phyloP scores from a whole-genome alignment of 371 early-diverging fungal species.

The Coemansia sp. region DNA sequence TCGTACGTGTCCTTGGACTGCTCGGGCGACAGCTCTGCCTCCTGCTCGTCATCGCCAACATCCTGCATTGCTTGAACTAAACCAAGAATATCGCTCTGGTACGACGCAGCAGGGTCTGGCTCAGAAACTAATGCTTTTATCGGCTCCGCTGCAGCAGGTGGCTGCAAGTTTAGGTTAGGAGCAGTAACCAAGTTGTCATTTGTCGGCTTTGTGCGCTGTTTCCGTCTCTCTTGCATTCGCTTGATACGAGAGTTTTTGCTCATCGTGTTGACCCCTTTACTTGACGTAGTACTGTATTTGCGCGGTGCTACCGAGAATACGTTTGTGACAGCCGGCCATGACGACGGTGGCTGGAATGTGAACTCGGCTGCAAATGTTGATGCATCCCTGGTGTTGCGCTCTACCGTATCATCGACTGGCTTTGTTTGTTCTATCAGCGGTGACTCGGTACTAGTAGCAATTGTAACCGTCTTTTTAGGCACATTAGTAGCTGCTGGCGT shows the following conservation, averaged over 20 bases:
- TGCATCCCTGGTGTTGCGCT: conserved; percentile 3
- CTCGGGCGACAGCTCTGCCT: conserved; percentile 28
- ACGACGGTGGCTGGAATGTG: neutral
- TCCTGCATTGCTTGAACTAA: neutral
- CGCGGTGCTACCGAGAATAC: neutral
- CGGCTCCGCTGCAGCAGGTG: neutral
- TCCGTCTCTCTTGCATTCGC: conserved; percentile 2
- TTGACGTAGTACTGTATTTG: neutral
- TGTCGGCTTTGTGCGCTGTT: conserved; percentile 1
- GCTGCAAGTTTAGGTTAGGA: neutral
- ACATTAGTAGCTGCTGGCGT: neutral
- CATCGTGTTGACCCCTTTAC: neutral
- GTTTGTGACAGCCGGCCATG: neutral
- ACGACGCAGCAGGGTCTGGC: neutral
- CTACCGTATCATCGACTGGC: neutral
- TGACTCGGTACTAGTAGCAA: neutral
- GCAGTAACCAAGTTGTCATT: too few species aligned
- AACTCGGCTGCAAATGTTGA: neutral
- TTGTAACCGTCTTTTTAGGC: neutral
- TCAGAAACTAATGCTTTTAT: neutral
- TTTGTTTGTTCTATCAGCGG: neutral
- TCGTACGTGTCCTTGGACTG: conserved; percentile 28
- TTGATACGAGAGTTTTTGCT: neutral
- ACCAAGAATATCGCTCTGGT: neutral
- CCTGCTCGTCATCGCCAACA: neutral